phyloP scores from a whole-genome alignment of 768 basidiomycete species.

The Saitozyma sp. region DNA sequence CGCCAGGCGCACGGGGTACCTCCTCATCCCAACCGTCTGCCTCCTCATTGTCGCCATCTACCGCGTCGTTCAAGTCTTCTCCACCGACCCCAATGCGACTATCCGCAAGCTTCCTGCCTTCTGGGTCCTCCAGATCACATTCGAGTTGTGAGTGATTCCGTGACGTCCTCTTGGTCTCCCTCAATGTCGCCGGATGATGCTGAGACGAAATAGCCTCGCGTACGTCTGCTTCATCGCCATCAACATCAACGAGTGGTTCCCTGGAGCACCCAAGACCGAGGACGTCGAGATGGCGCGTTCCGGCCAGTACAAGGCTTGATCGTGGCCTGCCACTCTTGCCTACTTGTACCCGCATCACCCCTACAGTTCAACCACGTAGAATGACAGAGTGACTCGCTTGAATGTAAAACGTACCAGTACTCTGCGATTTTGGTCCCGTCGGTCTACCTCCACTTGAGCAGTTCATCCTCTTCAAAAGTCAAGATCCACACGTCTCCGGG shows the following conservation, averaged over 20 bases:
- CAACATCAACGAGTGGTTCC: conserved; percentile 26
- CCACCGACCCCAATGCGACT: conserved; percentile 2
- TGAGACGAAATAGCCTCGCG: conserved; percentile 20
- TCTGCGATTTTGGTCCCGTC: too few relatives aligned
- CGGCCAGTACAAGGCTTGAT: too few relatives aligned
- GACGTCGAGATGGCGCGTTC: too few relatives aligned
- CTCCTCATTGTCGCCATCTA: conserved; percentile 18
- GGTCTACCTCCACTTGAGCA: too few relatives aligned
- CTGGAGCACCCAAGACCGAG: conserved; percentile 5
- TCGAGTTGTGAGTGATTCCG: conserved; percentile 22
- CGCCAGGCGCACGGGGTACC: conserved; percentile 7
- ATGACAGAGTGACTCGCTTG: too few relatives aligned
- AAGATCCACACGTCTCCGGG: too few relatives aligned
- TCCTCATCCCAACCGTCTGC: neutral
- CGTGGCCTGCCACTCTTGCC: too few relatives aligned
- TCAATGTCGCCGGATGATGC: too few relatives aligned
- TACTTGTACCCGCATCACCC: too few relatives aligned
- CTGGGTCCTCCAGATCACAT: conserved; percentile 21
- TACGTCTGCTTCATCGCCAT: conserved; percentile 22
- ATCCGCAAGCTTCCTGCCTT: conserved; percentile 9
- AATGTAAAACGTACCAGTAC: too few relatives aligned
- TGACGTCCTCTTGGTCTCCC: neutral
- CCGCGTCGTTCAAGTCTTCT: conserved; percentile 14
- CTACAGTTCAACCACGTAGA: too few relatives aligned
- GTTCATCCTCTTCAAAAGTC: too few relatives aligned